These are phyloP conservation scores for Kwoniella pini DNA, from an alignment of 768 basidiomycete species.

Conservation along the genomic window DNA sequence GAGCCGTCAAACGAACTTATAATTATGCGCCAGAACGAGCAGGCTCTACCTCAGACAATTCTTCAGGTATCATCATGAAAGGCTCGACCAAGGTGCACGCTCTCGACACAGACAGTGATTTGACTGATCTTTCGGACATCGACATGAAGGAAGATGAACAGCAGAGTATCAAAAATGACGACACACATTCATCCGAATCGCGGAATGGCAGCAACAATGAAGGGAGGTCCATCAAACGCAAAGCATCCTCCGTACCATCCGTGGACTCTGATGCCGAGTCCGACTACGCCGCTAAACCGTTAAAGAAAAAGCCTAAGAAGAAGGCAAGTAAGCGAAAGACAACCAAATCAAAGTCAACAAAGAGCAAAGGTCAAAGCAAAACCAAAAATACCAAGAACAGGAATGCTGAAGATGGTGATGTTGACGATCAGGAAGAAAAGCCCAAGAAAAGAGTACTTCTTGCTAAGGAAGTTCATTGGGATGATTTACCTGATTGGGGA, in stretches of 20 bases:
- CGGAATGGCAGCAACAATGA: no score
- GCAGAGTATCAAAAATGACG: no score
- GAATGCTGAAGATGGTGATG: neutral
- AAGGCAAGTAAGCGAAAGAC: neutral
- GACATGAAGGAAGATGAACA: no score
- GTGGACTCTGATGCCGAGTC: conserved; percentile 2
- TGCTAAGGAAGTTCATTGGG: conserved; percentile 17
- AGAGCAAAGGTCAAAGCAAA: neutral
- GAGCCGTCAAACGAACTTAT: no score
- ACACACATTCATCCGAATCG: no score
- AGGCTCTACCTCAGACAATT: no score
- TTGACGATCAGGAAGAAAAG: neutral
- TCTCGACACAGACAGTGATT: no score
- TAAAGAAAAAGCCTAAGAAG: conserved; percentile 9
- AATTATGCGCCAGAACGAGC: no score
- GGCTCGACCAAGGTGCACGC: no score
- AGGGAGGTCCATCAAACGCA: neutral
- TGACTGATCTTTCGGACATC: no score
- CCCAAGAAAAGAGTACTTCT: conserved; percentile 9
- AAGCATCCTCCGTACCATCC: neutral
- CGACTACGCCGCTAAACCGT: conserved; percentile 1
- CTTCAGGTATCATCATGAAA: no score
- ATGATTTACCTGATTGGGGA: conserved; percentile 32
- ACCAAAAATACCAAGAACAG: neutral
- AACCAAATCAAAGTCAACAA: neutral